phyloP scores from a whole-genome alignment of 768 basidiomycete species.

The Neoboletus magnificus region DNA sequence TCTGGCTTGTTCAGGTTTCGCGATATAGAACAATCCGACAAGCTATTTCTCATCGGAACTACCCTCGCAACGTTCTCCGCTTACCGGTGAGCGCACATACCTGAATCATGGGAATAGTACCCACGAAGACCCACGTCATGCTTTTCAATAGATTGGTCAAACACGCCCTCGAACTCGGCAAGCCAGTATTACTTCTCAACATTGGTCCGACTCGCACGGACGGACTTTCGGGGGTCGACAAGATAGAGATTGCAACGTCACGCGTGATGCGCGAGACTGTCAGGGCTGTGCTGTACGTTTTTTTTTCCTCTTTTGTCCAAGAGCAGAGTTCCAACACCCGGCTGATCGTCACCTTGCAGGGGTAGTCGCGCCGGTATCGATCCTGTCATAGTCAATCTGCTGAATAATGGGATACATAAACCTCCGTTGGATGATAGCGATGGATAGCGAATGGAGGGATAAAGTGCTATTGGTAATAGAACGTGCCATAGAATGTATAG shows the following conservation, averaged over 20 bases:
- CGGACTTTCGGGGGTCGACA: conserved; percentile 59
- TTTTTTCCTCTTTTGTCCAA: not conserved
- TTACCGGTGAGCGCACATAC: conserved; percentile 52
- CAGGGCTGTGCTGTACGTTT: conserved; percentile 54
- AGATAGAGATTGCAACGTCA: conserved; percentile 76
- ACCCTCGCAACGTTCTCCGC: conserved; percentile 93
- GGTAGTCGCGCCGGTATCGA: conserved; percentile 44
- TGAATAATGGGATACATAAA: conserved; percentile 55
- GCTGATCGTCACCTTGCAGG: conserved; percentile 32
- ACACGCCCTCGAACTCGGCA: conserved; percentile 69
- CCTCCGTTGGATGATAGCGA: conserved; percentile 42
- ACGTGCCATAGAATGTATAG: conserved; percentile 27
- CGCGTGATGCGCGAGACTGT: conserved; percentile 68
- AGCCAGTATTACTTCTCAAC: conserved; percentile 81
- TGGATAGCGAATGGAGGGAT: conserved; percentile 5
- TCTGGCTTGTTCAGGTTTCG: conserved; percentile 40
- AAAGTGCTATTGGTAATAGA: conserved; percentile 18
- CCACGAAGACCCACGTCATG: not conserved
- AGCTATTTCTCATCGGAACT: conserved; percentile 80
- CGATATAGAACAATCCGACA: conserved; percentile 57
- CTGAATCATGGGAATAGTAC: not conserved
- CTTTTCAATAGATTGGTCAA: conserved; percentile 59
- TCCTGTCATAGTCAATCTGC: conserved; percentile 46
- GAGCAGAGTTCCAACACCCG: not conserved
- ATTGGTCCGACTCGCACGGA: conserved; percentile 90